Evolutionary conservation across 2,329 filamentous ascomycete genomes (phyloP).

Genomic region (Penicillium sp.): DNA sequence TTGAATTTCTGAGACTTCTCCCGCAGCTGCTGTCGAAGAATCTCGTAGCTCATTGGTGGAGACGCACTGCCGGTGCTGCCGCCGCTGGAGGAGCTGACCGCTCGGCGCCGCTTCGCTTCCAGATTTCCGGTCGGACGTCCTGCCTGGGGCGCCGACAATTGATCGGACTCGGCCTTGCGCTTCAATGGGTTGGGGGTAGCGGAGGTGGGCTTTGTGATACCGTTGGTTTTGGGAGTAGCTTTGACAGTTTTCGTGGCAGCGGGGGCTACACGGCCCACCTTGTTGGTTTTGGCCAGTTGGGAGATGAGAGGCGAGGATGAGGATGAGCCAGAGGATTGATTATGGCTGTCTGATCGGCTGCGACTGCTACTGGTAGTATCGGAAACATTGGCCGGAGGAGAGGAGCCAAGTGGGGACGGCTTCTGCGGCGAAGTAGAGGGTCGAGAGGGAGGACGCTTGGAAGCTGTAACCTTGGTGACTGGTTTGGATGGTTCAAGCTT

Average conservation of each 20-base stretch:
- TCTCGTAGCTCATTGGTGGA: conserved; percentile 37
- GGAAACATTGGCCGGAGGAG: conserved; percentile 60
- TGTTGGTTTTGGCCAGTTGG: conserved; percentile 34
- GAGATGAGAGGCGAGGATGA: conserved; percentile 47
- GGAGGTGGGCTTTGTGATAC: conserved; percentile 22
- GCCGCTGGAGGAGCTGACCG: conserved; percentile 38
- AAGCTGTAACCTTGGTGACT: conserved; percentile 32
- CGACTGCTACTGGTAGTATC: conserved; percentile 51
- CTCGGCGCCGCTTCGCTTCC: conserved; percentile 43
- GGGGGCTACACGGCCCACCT: conserved; percentile 19
- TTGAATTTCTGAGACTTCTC: conserved; percentile 53
- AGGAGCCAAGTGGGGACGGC: conserved; percentile 60
- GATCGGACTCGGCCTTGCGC: conserved; percentile 41
- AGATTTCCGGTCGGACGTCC: conserved; percentile 38
- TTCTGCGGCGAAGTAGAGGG: conserved; percentile 57
- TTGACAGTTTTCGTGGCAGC: conserved; percentile 18
- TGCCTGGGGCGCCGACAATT: conserved; percentile 19
- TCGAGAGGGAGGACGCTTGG: conserved; percentile 39
- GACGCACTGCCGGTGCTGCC: conserved; percentile 44
- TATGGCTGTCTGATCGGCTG: conserved; percentile 41
- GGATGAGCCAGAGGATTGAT: conserved; percentile 44
- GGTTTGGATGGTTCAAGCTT: conserved; percentile 26
- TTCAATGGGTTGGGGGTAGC: conserved; percentile 36
- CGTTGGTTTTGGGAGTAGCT: conserved; percentile 24
- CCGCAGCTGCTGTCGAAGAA: conserved; percentile 39